Evolutionary conservation across 805 yeast genomes (phyloP), one percentile per base, ranked within the genome.

Genomic region (Candida rishiriensis): DNA sequence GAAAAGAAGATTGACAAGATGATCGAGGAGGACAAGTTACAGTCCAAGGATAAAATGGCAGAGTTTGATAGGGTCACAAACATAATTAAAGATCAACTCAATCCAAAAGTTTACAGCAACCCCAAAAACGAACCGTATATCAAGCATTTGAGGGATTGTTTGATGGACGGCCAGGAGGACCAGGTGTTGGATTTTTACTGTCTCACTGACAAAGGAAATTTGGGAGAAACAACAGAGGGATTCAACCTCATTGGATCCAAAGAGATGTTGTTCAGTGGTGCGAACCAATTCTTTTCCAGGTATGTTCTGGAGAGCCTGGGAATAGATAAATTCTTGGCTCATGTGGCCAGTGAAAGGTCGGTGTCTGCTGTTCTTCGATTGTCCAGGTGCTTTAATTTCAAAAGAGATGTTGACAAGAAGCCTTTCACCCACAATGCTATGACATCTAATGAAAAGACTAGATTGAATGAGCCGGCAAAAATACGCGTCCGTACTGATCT

Each of bases 1-100:
- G 56, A 55, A 43, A 54, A 51, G 21, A 53, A 50, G 33, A 50
- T 54, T 10, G 55, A 52, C 10, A 36, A 36, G 17, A 29, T 51
- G 47, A 34, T 52, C 10, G 43, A 46, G 28, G 28, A 36, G 12
- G 54, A 51, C 28, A 42, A 38, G 39, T 18, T 26, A 11, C 49
- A 43, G 10, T 40, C 41, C 10, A 33, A 28, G 10, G 34, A 40
- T 21, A 38, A 40, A 26, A 21, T 40, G 41, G 43, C 38, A 12
- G 42, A 38, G 7, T 38, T 34, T 30, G 44, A 36, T n/a, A 33
- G 39, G n/a, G 36, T 45, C n/a, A 45, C 43, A 2, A 29, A 35
- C 13, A 14, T 42, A 34, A 32, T 50, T 3, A 29, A 40, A 11
- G 15, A 29, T 11, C 49, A 48, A 30, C 39, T 49, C 11, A 39